Base-by-base conservation (phyloP, 148 eudicot species). In the Pouteria glomerata region DNA sequence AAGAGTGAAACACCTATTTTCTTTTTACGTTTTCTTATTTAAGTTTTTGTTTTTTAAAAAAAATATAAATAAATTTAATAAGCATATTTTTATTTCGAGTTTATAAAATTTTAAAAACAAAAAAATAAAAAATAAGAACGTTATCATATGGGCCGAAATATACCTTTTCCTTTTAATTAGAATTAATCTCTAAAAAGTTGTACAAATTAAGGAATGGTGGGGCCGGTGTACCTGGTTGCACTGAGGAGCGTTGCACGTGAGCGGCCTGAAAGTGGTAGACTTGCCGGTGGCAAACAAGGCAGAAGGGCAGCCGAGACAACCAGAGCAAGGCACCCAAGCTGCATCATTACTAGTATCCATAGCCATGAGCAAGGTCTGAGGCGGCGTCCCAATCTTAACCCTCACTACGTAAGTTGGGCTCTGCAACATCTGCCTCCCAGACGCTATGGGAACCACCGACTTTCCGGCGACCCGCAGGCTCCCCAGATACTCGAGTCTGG, bases 281-380 rank as follows among this genome's bases (percentile, higher is more conserved):
- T 72, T 84, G 41, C 64, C 74, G 0, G 90, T 23, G 12, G 73
- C 76, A 71, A 90, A 85, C 16, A 81, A 48, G 23, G 85, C 6
- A 8, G 86, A 57, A 19, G 87, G 78, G 68, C 98, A 93, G 6
- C 96, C 96, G 7, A 82, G 69, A 50, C 96, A 90, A 8, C 93
- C 96, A 21, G 57, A 41, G 69, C 96, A 93, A 0, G 98, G 98
- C 53, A 92, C 76, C 93, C 91, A 93, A 6, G 96, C 91, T 27
- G 84, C 86, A 57, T 93, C 98, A 74, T 77, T 93, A 77, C 92
- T 87, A 1, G 90, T 88, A 77, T 93, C 98, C 50, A 93, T 37
- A 16, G 96, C 98, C 93, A 93, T 86, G 14, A 90, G 71, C 59
- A 93, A 68, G 0, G 79, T 81, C 69, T 93, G 98, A 3, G 89